phyloP scores from a whole-genome alignment of 805 yeast genomes.

The Pichia ethanolica region DNA sequence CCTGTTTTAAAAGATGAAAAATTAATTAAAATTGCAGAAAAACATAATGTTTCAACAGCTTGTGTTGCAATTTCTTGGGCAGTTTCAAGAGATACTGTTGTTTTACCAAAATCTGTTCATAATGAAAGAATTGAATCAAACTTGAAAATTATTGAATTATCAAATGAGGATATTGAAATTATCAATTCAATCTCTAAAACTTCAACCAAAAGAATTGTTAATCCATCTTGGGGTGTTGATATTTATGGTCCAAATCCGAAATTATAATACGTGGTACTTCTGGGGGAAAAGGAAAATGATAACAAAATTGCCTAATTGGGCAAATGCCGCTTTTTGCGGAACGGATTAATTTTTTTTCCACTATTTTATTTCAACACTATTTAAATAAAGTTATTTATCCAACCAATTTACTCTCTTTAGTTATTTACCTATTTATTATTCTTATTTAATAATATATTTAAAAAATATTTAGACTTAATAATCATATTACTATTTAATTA shows the following conservation, averaged over 20 bases:
- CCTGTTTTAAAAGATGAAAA: conserved; percentile 42
- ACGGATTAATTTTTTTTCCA: too few species aligned
- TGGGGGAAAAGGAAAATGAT: too few species aligned
- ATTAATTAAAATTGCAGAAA: conserved; percentile 37
- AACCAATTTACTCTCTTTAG: too few species aligned
- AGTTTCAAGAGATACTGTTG: conserved; percentile 45
- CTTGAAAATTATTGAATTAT: conserved; percentile 28
- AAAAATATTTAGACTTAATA: too few species aligned
- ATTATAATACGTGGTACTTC: too few species aligned
- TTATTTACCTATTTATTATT: too few species aligned
- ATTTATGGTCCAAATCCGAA: not conserved
- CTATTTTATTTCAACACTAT: too few species aligned
- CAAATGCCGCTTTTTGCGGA: too few species aligned
- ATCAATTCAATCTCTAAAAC: conserved; percentile 6
- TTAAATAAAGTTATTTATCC: too few species aligned
- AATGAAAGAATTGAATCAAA: conserved; percentile 36
- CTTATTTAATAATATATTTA: too few species aligned
- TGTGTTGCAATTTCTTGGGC: conserved; percentile 54
- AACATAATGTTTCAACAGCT: conserved; percentile 38
- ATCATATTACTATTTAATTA: not conserved
- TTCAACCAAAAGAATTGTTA: conserved; percentile 1
- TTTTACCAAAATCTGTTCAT: conserved; percentile 43
- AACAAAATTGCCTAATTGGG: too few species aligned
- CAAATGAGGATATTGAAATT: conserved; percentile 28
- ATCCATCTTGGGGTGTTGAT: conserved; percentile 8